Evolutionary conservation across 306 rosid species (phyloP).

Genomic region (Vicia sativa): DNA sequence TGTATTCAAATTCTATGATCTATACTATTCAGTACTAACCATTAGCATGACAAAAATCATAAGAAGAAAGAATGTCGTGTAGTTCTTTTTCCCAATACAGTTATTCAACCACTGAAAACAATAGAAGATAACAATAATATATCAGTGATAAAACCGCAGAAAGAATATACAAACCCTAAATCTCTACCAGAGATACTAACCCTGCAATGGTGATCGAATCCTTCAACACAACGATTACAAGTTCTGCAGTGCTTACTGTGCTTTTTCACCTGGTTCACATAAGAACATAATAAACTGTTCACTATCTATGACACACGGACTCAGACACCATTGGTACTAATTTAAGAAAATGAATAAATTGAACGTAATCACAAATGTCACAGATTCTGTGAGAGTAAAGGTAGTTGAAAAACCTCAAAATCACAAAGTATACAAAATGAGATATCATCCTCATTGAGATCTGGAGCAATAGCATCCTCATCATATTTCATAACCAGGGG

Average conservation of each 20-base stretch:
- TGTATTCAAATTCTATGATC: background rate
- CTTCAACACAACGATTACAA: conserved; percentile 95
- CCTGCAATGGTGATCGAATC: conserved; percentile 97
- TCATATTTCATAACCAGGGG: conserved; percentile 80
- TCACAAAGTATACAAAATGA: conserved; percentile 86
- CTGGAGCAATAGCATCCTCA: conserved; percentile 72
- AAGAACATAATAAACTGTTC: background rate
- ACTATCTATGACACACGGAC: too few relatives aligned
- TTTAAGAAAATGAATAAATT: too few relatives aligned
- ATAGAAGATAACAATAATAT: conserved; percentile 1
- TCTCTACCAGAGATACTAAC: conserved; percentile 43
- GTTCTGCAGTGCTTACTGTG: conserved; percentile 93
- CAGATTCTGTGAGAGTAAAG: background rate
- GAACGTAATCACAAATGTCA: too few relatives aligned
- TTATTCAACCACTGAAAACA: conserved; percentile 91
- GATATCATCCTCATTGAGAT: conserved; percentile 66
- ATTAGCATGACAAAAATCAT: conserved; percentile 73
- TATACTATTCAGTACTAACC: conserved; percentile 57
- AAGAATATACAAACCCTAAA: conserved; percentile 1
- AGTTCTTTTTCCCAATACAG: conserved; percentile 90
- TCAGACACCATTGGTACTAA: too few relatives aligned
- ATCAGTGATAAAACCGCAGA: conserved; percentile 1
- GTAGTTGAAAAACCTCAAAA: conserved; percentile 58
- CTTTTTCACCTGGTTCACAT: conserved; percentile 63
- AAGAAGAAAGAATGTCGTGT: conserved; percentile 86